Evolutionary conservation across 148 eudicot species (phyloP).

Genomic region (Fagopyrum tataricum): DNA sequence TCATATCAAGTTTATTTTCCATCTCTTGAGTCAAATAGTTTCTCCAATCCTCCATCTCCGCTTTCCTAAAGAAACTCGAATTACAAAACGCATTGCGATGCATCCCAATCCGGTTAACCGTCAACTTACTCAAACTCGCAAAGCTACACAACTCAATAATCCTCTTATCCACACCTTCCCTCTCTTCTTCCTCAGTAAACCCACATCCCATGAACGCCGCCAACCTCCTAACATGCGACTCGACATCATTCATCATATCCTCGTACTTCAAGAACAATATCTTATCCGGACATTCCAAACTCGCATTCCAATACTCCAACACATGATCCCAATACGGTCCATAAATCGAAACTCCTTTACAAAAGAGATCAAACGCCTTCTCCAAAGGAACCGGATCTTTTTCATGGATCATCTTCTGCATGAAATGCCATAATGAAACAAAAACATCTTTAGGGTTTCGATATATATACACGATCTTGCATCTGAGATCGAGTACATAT

Average conservation of each 20-base stretch:
- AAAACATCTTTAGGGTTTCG: constrained; percentile 45
- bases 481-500: constrained; percentile 20
- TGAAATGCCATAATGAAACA: constrained; percentile 45
- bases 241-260: neutral
- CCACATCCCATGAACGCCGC: neutral
- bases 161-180: neutral
- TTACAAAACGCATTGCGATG: neutral
- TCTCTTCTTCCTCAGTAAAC: constrained; percentile 1
- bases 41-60: neutral
- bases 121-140: constrained; percentile 1
- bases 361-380: neutral
- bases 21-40: constrained; percentile 6
- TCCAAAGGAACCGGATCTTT: neutral
- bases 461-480: constrained; percentile 34
- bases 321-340: constrained; percentile 9
- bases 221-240: neutral
- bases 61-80: neutral
- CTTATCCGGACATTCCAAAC: too few species aligned
- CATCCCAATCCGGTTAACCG: neutral
- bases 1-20: neutral
- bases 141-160: constrained; percentile 1
- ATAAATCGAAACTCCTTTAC: neutral
- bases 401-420: constrained; percentile 18
- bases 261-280: too few species aligned
- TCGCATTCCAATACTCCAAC: too few species aligned